Percentiles rank a stretch among this genome's conserved stretches.
These are phyloP conservation scores for Ogataea hybrid DNA, from an alignment of 1,139 yeast species.

Conservation along the genomic window DNA sequence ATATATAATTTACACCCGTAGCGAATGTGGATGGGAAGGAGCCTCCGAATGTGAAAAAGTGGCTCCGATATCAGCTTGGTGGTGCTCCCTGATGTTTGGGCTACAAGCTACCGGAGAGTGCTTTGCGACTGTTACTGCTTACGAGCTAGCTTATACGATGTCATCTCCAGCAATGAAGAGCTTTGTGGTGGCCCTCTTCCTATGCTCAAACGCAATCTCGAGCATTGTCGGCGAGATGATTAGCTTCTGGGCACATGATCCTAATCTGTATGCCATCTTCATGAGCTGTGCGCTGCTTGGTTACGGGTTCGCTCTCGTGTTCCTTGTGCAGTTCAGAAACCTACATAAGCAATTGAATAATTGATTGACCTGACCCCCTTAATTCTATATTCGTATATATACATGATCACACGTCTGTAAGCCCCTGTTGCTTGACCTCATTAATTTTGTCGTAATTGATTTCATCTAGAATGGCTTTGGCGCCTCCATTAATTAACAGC, in stretches of 20 bases:
- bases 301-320: constrained; percentile 12
- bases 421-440: constrained; percentile 35
- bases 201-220: constrained; percentile 57
- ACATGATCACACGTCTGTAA: constrained; percentile 14
- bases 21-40: constrained; percentile 66
- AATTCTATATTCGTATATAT: constrained; percentile 2
- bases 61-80: constrained; percentile 57
- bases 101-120: constrained; percentile 67
- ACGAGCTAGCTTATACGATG: constrained; percentile 68
- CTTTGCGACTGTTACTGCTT: constrained; percentile 65
- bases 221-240: constrained; percentile 46
- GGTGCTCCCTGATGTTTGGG: constrained; percentile 49
- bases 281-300: constrained; percentile 23
- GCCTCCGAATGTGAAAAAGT: constrained; percentile 52
- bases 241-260: constrained; percentile 28
- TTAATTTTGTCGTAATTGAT: constrained; percentile 70
- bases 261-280: constrained; percentile 25
- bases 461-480: constrained; percentile 74
- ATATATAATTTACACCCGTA: constrained; percentile 65
- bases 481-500: constrained; percentile 70
- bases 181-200: constrained; percentile 63
- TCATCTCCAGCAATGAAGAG: constrained; percentile 69
- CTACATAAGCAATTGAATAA: constrained; percentile 9
- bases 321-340: constrained; percentile 16
- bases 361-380: constrained; percentile 3